Evolutionary conservation across 2,329 filamentous ascomycete species (phyloP).

Genomic region (Albifimbria verrucaria): DNA sequence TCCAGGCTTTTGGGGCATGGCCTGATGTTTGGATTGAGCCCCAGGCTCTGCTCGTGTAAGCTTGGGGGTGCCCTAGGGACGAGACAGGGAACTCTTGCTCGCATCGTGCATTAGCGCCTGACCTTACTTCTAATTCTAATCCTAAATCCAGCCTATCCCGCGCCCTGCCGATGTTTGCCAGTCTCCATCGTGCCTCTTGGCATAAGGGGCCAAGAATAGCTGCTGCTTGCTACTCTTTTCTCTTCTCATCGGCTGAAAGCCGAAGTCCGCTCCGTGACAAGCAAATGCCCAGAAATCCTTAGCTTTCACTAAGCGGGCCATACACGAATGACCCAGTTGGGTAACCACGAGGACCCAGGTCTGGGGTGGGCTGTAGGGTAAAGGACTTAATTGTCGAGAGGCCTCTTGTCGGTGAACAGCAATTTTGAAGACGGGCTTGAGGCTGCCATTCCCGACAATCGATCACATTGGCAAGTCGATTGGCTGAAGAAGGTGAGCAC

Average conservation of each 20-base stretch:
- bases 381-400: too few species aligned
- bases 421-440: too few species aligned
- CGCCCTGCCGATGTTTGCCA: too few species aligned
- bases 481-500: too few species aligned
- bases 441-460: too few species aligned
- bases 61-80: too few species aligned
- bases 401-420: too few species aligned
- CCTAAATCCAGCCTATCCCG: background rate
- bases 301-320: background rate
- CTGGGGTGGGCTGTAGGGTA: background rate
- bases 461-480: too few species aligned
- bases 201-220: background rate
- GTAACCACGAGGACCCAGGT: background rate
- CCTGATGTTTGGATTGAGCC: too few species aligned
- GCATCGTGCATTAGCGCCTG: background rate
- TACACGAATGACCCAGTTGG: background rate
- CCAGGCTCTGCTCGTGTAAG: too few species aligned
- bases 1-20: background rate
- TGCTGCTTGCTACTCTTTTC: background rate
- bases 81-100: background rate
- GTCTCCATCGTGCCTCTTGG: too few species aligned
- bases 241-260: background rate
- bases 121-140: background rate
- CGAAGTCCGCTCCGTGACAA: background rate
- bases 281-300: background rate